These are phyloP conservation scores for Wickerhamomyces pijperi DNA, from an alignment of 805 yeast species.

Conservation along the genomic window DNA sequence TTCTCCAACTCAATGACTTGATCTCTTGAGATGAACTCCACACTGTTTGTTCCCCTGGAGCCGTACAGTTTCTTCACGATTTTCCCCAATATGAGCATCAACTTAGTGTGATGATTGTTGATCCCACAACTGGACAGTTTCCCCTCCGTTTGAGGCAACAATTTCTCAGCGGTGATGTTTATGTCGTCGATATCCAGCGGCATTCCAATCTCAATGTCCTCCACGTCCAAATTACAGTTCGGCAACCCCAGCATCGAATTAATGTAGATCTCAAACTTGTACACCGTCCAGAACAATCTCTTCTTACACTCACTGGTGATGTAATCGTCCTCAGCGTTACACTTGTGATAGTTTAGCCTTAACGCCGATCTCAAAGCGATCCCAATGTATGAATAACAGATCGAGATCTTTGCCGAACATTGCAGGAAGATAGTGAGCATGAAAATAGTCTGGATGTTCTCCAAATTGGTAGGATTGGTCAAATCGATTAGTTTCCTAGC, in stretches of 20 bases:
- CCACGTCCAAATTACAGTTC: slow-evolving; percentile 50
- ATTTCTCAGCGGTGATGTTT: slow-evolving; percentile 30
- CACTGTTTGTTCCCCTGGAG: slow-evolving; percentile 35
- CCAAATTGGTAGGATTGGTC: slow-evolving; percentile 74
- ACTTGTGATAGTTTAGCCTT: slow-evolving; percentile 75
- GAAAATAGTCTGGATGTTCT: slow-evolving; percentile 75
- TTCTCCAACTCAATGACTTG: slow-evolving; percentile 59
- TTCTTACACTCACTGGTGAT: slow-evolving; percentile 80
- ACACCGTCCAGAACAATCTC: slow-evolving; percentile 78
- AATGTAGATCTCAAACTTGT: slow-evolving; percentile 84
- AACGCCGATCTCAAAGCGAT: slow-evolving; percentile 79
- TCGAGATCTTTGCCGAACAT: slow-evolving; percentile 79
- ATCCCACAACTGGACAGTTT: slow-evolving; percentile 32
- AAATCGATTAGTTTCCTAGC: slow-evolving; percentile 79
- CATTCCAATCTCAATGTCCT: slow-evolving; percentile 78
- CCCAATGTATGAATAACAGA: slow-evolving; percentile 87
- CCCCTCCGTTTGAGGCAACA: slow-evolving; percentile 23
- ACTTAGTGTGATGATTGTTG: slow-evolving; percentile 75
- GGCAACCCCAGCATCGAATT: slow-evolving; percentile 87
- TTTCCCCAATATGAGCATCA: slow-evolving; percentile 59
- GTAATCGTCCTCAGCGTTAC: slow-evolving; percentile 34
- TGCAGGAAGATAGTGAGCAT: slow-evolving; percentile 82
- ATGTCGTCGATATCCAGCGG: slow-evolving; percentile 84
- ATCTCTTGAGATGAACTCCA: slow-evolving; percentile 22
- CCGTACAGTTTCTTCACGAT: slow-evolving; percentile 63